These are phyloP conservation scores for Sugiyamaella xylanicola DNA, from an alignment of 1,139 yeast species.

Conservation along the genomic window DNA sequence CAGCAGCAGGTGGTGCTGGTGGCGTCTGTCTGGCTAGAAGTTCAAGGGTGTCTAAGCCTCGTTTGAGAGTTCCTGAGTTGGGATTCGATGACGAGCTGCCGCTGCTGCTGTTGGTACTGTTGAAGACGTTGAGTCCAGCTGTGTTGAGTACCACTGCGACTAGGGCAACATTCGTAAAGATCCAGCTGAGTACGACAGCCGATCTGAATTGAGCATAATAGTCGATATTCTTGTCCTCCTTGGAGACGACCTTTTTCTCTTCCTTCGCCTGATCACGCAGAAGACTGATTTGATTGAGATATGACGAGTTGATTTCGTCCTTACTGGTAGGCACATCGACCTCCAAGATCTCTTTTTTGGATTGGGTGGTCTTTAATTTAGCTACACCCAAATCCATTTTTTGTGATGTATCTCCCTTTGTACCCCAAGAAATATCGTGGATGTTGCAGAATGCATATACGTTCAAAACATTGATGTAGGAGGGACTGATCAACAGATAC, in stretches of 20 bases:
- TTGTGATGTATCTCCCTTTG: slow-evolving; percentile 68
- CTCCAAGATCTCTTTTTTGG: slow-evolving; percentile 52
- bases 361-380: slow-evolving; percentile 49
- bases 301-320: slow-evolving; percentile 63
- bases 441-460: slow-evolving; percentile 85
- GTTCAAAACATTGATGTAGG: slow-evolving; percentile 75
- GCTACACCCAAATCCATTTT: slow-evolving; percentile 71
- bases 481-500: slow-evolving; percentile 70
- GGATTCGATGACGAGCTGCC: slow-evolving; percentile 17
- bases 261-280: slow-evolving; percentile 35
- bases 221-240: slow-evolving; percentile 44
- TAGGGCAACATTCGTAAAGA: slow-evolving; percentile 66
- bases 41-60: slow-evolving; percentile 13
- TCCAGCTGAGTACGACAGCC: slow-evolving; percentile 77
- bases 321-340: slow-evolving; percentile 66
- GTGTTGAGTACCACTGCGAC: slow-evolving; percentile 71
- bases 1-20: not conserved
- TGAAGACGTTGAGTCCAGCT: slow-evolving; percentile 53
- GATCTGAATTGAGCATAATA: slow-evolving; percentile 79
- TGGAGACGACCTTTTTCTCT: slow-evolving; percentile 31
- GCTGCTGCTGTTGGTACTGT: slow-evolving; percentile 28
- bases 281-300: slow-evolving; percentile 45
- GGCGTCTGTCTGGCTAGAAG: slow-evolving; percentile 21
- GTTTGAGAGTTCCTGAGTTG: slow-evolving; percentile 24
- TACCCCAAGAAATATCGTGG: slow-evolving; percentile 89